Percentiles rank a stretch among this genome's conserved stretches.
phyloP scores from a whole-genome alignment of 108 stramenopile genomes.

The Chaetoceros muelleri region DNA sequence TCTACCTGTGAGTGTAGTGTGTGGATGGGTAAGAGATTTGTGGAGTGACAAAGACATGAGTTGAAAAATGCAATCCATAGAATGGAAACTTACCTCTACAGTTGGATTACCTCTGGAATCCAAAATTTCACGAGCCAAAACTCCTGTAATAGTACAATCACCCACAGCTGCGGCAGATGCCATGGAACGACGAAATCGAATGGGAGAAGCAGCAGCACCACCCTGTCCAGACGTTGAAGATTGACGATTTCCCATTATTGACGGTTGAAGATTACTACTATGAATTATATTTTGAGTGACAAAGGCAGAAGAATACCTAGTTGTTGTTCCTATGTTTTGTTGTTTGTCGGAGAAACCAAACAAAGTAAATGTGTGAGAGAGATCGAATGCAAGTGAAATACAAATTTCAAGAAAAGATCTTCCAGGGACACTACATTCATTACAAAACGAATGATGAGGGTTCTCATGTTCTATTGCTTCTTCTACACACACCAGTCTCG shows the following conservation, averaged over 20 bases:
- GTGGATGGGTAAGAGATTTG: neutral
- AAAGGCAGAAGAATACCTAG: neutral
- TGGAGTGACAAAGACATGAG: too few species aligned
- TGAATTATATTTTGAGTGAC: neutral
- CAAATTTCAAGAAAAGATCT: too few species aligned
- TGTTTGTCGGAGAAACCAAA: too few species aligned
- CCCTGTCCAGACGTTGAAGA: neutral
- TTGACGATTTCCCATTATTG: neutral
- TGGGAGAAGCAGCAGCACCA: neutral
- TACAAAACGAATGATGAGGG: too few species aligned
- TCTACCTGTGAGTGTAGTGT: conserved; percentile 27
- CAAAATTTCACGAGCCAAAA: conserved; percentile 92
- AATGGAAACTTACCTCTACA: conserved; percentile 72
- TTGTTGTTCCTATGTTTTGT: neutral
- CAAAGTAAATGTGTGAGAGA: too few species aligned
- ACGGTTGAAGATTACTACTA: neutral
- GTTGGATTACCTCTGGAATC: conserved; percentile 99
- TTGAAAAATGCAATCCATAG: conserved; percentile 12
- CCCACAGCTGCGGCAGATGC: conserved; percentile 7
- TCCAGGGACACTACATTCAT: too few species aligned
- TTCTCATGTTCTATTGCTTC: too few species aligned
- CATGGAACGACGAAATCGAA: too few species aligned
- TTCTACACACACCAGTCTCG: too few species aligned
- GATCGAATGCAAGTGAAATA: too few species aligned
- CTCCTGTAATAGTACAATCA: conserved; percentile 73